Percentiles rank a stretch among this genome's conserved stretches.
Evolutionary conservation across 2,329 filamentous ascomycete genomes (phyloP).

Genomic region (Colletotrichum endophyticum): DNA sequence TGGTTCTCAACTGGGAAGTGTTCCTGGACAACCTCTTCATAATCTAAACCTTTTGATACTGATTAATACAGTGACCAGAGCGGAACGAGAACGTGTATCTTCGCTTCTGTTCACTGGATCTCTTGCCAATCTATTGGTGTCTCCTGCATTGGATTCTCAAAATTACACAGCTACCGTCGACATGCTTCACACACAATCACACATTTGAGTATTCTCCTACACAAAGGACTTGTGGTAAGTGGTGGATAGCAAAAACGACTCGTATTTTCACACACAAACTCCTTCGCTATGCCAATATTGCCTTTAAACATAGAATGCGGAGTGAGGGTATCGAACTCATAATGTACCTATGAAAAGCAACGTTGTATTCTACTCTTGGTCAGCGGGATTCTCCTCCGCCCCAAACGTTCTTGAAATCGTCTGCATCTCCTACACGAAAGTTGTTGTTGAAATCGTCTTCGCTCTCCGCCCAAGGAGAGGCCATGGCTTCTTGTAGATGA

Average conservation of each 20-base stretch:
- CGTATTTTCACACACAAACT: slow-evolving; percentile 23
- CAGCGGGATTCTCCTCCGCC: slow-evolving; percentile 19
- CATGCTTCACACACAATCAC: background rate
- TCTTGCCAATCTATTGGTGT: background rate
- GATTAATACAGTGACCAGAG: background rate
- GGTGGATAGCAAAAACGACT: background rate
- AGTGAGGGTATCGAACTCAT: slow-evolving; percentile 16
- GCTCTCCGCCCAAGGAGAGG: slow-evolving; percentile 20
- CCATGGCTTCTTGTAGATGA: background rate
- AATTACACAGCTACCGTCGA: background rate
- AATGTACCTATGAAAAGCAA: background rate
- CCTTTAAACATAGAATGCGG: slow-evolving; percentile 17
- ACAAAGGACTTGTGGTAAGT: too few relatives aligned
- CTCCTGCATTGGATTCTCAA: background rate
- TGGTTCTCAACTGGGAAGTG: background rate
- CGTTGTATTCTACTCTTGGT: background rate
- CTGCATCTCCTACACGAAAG: slow-evolving; percentile 35
- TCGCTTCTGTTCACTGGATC: background rate
- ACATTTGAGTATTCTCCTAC: too few relatives aligned
- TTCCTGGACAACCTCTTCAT: background rate
- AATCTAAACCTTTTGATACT: background rate
- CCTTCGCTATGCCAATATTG: slow-evolving; percentile 30
- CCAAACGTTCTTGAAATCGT: slow-evolving; percentile 55
- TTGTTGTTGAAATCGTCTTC: slow-evolving; percentile 10
- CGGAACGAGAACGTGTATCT: background rate